Evolutionary conservation across 371 early-diverging fungal species (phyloP), one percentile per base, ranked within the genome.

Genomic region (Lichtheimia corymbifera): DNA sequence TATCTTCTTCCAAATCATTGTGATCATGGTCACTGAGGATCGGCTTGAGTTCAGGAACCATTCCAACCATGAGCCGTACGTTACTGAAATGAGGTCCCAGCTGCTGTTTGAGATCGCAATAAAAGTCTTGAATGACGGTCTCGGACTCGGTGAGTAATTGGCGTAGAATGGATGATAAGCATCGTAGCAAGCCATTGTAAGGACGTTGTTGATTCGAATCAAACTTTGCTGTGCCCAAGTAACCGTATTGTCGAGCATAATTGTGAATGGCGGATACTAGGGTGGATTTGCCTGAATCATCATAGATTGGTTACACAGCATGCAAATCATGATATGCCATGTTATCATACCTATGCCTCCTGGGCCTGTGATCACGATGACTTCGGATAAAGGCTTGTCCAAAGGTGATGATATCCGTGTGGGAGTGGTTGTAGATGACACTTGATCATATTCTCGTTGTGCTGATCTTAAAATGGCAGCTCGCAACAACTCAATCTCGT

Each of bases 71-170:
- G 28, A 74, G 43, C 2, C 68, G 60, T 12, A 76, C 66, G 49
- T 79, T 76, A 17, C 65, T 64, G 41, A 76, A 74, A 50, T 79
- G 76, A 20, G 80, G 74, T 0, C 77, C 77, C 4, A 79, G 62
- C 17, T 68, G 65, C 25, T 68, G 52, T 22, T 76, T 76, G 9
- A 79, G 49, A 25, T 72, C 73, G 12, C 59, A 61, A 44, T 76
- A 74, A 28, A 76, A 71, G 18, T 76, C 72, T 30, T 65, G 63
- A n/a, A 77, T 68, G 11, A 71, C 74, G 4, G 70, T 66, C 53
- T 74, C 74, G 14, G 80, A 67, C 25, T 79, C 80, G 0, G 80
- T 76, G 40, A 79, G 52, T 0, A 79, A 55, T 40, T 79, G 80
- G 11, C 73, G 64, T 13, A 79, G 40, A 12, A 79, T 68, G 2